Percentiles rank a stretch among this genome's conserved stretches.
Conservation (phyloP, 2,329 filamentous ascomycete species). For the Incumbomyces delicatus region DNA sequence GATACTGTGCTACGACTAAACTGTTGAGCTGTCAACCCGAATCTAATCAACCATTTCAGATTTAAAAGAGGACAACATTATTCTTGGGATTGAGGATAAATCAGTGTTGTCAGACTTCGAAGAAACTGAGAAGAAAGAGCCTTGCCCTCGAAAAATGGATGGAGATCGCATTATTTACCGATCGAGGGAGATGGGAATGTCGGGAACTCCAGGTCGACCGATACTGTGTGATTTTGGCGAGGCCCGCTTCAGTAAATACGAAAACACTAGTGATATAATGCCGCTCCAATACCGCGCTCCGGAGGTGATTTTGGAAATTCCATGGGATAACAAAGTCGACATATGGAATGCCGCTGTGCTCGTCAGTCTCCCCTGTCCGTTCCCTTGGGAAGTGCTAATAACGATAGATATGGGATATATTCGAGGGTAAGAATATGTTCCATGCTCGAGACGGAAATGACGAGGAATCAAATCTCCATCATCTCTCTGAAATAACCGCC, state of each 20-base stretch:
- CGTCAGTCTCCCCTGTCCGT: not conserved
- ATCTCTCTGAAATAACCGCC: constrained; percentile 35
- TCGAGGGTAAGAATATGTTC: constrained; percentile 29
- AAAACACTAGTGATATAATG: constrained; percentile 39
- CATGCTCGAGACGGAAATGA: too few relatives aligned
- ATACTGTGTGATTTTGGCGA: constrained; percentile 30
- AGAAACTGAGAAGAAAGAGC: not conserved
- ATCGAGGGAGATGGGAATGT: not conserved
- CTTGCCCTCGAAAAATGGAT: not conserved
- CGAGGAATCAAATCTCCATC: too few relatives aligned
- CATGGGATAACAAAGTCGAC: constrained; percentile 30
- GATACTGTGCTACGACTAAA: not conserved
- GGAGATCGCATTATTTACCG: not conserved
- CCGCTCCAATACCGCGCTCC: constrained; percentile 31
- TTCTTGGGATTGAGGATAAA: constrained; percentile 27
- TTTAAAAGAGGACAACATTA: constrained; percentile 36
- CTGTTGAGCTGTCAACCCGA: too few relatives aligned
- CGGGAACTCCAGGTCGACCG: constrained; percentile 8
- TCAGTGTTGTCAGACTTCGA: not conserved
- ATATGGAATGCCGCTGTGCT: constrained; percentile 34
- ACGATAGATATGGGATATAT: constrained; percentile 27
- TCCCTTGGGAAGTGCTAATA: not conserved
- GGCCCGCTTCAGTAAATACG: constrained; percentile 28
- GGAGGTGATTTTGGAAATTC: constrained; percentile 31
- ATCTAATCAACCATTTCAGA: constrained; percentile 18